phyloP scores from a whole-genome alignment of 192 early-diverging fungal species.

The Rhizophagus sp. region DNA sequence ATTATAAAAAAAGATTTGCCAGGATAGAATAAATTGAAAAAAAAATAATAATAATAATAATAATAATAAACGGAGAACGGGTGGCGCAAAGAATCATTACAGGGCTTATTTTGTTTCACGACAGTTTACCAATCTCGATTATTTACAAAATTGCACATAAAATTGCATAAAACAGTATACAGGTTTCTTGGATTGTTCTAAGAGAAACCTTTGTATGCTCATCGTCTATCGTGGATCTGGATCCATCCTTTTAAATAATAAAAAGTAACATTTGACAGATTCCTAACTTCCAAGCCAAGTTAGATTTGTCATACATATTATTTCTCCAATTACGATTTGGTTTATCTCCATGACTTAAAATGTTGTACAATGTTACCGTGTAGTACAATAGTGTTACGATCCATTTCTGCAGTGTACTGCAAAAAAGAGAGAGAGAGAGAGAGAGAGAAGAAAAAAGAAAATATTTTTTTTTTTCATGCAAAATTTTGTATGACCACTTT shows the following conservation, averaged over 20 bases:
- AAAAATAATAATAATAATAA: too few species aligned
- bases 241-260: background rate
- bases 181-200: background rate
- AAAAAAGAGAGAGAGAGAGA: too few species aligned
- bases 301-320: background rate
- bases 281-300: background rate
- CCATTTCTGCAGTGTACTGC: background rate
- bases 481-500: background rate
- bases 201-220: background rate
- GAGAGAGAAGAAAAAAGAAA: background rate
- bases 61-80: background rate
- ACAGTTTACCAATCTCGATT: background rate
- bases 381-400: background rate
- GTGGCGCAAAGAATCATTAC: background rate
- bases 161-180: background rate
- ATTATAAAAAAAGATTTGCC: background rate
- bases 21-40: background rate
- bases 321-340: background rate
- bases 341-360: background rate
- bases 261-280: background rate
- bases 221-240: background rate
- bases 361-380: background rate
- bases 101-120: background rate
- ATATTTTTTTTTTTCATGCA: background rate
- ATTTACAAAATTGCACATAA: background rate